Base-by-base conservation (phyloP, 2,329 filamentous ascomycete genomes). In the Ophiostoma fasciatum region DNA sequence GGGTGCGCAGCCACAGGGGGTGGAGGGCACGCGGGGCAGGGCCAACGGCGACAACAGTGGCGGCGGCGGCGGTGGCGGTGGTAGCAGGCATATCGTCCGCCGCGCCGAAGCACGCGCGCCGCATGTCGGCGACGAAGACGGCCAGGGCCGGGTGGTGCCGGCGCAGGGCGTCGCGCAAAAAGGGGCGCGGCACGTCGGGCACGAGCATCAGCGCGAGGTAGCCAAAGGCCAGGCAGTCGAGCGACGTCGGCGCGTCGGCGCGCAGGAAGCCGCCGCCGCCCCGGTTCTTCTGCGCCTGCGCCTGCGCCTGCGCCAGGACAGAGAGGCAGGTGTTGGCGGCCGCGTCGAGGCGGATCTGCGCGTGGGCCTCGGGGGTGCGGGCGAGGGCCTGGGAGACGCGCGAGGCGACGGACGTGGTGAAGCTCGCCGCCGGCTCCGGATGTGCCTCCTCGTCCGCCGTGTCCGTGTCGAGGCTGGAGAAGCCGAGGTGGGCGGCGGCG, bases 181-280 rank as follows among this genome's bases (percentile, higher is more conserved):
- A 58, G 28, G 50, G 49, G 28, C 54, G 45, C 28, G 55, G 55
- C 36, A 57, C 47, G 13, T 52, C 49, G 7, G 54, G 53, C 32
- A 51, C 40, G 15, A 79, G 61, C 62, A 90, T 80, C 33, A 94
- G 59, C 2, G 74, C 68, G 25, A 96, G 61, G 52, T 92, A 93
- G 10, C 78, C 90, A 48, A 83, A 72, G 0, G 74, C 77, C 31
- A 94, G 55, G 51, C 82, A 94, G 55, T 94, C 87, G 18, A 92
- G 57, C 37, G 68, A 73, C 3, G 72, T 73, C 0, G 71, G 64
- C n/a, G 4, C 19, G n/a, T 42, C 66, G 70, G 4, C 66, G 63
- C n/a, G n/a, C n/a, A n/a, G n/a, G n/a, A n/a, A n/a, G n/a, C n/a
- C n/a, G n/a, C n/a, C n/a, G n/a, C n/a, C n/a, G n/a, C n/a, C n/a